A percentile compares a stretch with the other conserved stretches of the same genome.
phyloP scores from a whole-genome alignment of 2,329 filamentous ascomycete genomes.

The Xylariaceae sp. region DNA sequence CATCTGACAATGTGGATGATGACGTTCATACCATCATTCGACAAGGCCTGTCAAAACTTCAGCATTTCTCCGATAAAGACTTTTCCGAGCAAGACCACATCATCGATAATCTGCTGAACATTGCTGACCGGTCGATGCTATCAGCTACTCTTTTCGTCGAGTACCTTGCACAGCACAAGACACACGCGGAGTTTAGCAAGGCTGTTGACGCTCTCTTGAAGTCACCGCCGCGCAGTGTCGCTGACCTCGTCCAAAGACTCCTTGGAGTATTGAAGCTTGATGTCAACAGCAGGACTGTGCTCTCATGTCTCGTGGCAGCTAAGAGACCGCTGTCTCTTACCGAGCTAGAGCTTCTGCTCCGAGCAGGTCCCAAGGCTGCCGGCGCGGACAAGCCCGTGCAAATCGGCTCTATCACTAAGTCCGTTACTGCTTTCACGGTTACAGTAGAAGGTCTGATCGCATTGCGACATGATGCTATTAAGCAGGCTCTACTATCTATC shows the following conservation, averaged over 20 bases:
- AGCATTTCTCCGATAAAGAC: constrained; percentile 3
- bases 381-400: neutral
- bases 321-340: constrained; percentile 14
- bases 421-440: constrained; percentile 9
- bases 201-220: constrained; percentile 10
- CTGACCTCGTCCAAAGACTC: constrained; percentile 11
- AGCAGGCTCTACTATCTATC: constrained; percentile 14
- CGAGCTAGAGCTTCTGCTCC: constrained; percentile 13
- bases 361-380: constrained; percentile 4
- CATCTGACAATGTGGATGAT: constrained; percentile 11
- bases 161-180: constrained; percentile 12
- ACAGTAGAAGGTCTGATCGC: constrained; percentile 13
- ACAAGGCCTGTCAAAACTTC: constrained; percentile 7
- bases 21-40: constrained; percentile 14
- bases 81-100: constrained; percentile 7
- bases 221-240: constrained; percentile 2
- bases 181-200: constrained; percentile 7
- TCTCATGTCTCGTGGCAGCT: constrained; percentile 10
- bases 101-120: constrained; percentile 8
- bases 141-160: constrained; percentile 8
- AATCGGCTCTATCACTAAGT: constrained; percentile 1
- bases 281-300: constrained; percentile 1
- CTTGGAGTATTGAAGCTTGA: constrained; percentile 9
- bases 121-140: constrained; percentile 12
- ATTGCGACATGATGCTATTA: constrained; percentile 13